phyloP scores from a whole-genome alignment of 257 asterid genomes.

The Solanum pennellii region DNA sequence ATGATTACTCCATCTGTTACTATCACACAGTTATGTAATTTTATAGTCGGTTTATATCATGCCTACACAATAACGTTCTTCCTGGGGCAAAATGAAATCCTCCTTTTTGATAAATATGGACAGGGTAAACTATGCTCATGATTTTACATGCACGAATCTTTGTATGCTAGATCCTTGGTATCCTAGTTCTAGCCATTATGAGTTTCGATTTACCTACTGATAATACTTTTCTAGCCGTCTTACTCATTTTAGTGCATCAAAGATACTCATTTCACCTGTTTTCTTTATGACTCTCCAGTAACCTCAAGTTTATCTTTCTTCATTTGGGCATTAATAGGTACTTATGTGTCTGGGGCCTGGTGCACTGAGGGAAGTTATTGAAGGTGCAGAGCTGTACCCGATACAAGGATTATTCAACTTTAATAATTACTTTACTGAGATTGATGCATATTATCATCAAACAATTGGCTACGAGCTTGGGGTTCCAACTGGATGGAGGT shows the following conservation, averaged over 20 bases:
- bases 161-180: background rate
- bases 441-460: conserved; percentile 76
- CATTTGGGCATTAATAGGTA: conserved; percentile 36
- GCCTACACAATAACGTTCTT: background rate
- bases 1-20: background rate
- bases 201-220: background rate
- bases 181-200: background rate
- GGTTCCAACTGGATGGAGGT: conserved; percentile 94
- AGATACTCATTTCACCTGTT: background rate
- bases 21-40: background rate
- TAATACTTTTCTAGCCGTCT: background rate
- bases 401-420: conserved; percentile 82
- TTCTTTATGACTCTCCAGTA: background rate
- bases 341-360: conserved; percentile 82
- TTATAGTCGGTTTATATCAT: background rate
- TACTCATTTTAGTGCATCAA: background rate
- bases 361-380: conserved; percentile 68
- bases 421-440: conserved; percentile 56
- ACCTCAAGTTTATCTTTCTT: background rate
- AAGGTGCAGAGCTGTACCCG: conserved; percentile 82
- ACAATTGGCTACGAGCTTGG: conserved; percentile 78
- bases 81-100: background rate
- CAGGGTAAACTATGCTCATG: background rate
- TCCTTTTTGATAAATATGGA: background rate
- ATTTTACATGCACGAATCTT: background rate